These are phyloP conservation scores for Conringia planisiliqua DNA, from an alignment of 345 rosid genomes.

Conservation along the genomic window DNA sequence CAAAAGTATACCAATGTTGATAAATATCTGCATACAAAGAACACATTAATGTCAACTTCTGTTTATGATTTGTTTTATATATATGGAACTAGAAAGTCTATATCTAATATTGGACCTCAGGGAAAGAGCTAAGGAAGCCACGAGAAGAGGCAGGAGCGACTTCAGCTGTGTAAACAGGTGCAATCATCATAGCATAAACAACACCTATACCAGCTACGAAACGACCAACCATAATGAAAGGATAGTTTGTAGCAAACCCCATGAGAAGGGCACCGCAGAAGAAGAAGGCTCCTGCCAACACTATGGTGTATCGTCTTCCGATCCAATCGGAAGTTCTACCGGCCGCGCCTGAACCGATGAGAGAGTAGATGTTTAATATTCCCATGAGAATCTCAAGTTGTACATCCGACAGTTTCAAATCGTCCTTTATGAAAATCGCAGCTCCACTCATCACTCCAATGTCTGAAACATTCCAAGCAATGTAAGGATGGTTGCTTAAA, in stretches of 20 bases:
- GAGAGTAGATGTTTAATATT: slow-evolving; percentile 51
- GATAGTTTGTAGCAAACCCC: slow-evolving; percentile 63
- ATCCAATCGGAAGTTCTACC: slow-evolving; percentile 67
- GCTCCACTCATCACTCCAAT: slow-evolving; percentile 41
- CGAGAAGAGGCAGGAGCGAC: slow-evolving; percentile 58
- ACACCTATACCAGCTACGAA: slow-evolving; percentile 71
- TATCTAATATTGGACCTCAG: slow-evolving; percentile 39
- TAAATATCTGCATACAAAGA: slow-evolving; percentile 37
- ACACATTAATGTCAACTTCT: background rate
- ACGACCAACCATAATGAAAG: slow-evolving; percentile 56
- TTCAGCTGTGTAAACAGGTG: slow-evolving; percentile 58
- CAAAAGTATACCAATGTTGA: slow-evolving; percentile 55
- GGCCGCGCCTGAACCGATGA: slow-evolving; percentile 51
- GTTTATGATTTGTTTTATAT: background rate
- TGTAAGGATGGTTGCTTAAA: background rate
- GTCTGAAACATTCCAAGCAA: slow-evolving; percentile 11
- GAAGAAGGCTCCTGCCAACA: slow-evolving; percentile 61
- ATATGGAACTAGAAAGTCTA: background rate
- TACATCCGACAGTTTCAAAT: slow-evolving; percentile 15
- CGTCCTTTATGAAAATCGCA: slow-evolving; percentile 21
- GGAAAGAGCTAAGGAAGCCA: slow-evolving; percentile 64
- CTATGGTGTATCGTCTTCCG: slow-evolving; percentile 64
- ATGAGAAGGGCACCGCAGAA: slow-evolving; percentile 55
- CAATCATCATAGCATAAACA: slow-evolving; percentile 65
- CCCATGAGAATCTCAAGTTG: slow-evolving; percentile 65